A percentile compares a stretch with the other conserved stretches of the same genome.
These are phyloP conservation scores for Alternaria sp. DNA, from an alignment of 2,329 filamentous ascomycete species.

Conservation along the genomic window DNA sequence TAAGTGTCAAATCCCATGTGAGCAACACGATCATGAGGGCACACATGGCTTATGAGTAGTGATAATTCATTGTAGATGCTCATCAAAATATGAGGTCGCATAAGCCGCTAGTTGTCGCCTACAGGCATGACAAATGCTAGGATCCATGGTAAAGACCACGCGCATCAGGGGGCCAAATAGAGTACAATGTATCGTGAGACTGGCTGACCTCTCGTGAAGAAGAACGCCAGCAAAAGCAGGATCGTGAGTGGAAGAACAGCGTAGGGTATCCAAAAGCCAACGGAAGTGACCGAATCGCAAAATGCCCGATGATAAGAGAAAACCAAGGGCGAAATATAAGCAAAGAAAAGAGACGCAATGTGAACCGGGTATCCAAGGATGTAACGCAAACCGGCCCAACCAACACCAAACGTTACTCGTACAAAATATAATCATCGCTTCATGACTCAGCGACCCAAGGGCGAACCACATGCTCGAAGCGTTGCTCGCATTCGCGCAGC, in stretches of 20 bases:
- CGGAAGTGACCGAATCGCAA: conserved; percentile 13
- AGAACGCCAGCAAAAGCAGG: conserved; percentile 9
- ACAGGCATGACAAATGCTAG: background rate
- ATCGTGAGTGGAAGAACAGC: conserved; percentile 16
- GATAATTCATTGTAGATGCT: conserved; percentile 5
- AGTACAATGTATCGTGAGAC: conserved; percentile 13
- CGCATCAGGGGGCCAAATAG: conserved; percentile 6
- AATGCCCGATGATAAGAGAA: conserved; percentile 8
- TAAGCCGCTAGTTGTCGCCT: conserved; percentile 1
- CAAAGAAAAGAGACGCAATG: conserved; percentile 14
- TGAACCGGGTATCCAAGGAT: conserved; percentile 40
- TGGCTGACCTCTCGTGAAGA: conserved; percentile 1
- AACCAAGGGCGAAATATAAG: conserved; percentile 4
- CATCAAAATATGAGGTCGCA: background rate
- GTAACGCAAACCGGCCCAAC: conserved; percentile 13
- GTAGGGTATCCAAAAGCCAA: conserved; percentile 36
- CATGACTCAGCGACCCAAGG: conserved; percentile 41
- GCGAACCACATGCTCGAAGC: conserved; percentile 40
- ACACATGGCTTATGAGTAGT: conserved; percentile 2
- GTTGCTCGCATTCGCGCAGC: conserved; percentile 54
- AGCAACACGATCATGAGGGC: background rate
- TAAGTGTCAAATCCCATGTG: background rate
- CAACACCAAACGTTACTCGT: conserved; percentile 14
- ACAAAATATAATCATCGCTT: conserved; percentile 7
- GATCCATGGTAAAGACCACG: background rate